Percentiles rank a stretch among this genome's conserved stretches.
phyloP scores from a whole-genome alignment of 2,329 filamentous ascomycete genomes.

The Endoconidiophora polonica region DNA sequence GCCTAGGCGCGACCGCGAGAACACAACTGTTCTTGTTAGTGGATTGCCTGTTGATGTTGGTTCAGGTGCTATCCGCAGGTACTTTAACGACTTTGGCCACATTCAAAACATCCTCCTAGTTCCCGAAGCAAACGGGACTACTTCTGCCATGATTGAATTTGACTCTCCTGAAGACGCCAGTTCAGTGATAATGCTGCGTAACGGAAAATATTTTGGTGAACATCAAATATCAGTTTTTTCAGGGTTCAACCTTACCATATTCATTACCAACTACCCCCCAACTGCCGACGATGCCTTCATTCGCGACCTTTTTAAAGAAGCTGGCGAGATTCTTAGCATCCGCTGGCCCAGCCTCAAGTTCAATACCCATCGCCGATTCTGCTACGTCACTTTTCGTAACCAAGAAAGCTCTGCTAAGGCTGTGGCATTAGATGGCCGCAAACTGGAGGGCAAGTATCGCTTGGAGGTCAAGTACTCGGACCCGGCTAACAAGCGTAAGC shows the following conservation, averaged over 20 bases:
- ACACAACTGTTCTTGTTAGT: conserved; percentile 67
- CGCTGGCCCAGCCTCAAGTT: conserved; percentile 84
- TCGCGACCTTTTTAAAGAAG: conserved; percentile 50
- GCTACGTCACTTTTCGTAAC: conserved; percentile 79
- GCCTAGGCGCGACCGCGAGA: conserved; percentile 72
- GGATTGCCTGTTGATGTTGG: conserved; percentile 56
- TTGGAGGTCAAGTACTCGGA: conserved; percentile 73
- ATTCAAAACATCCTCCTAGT: conserved; percentile 63
- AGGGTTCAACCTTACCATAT: conserved; percentile 67
- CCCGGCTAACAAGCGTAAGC: conserved; percentile 58
- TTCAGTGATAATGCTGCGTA: conserved; percentile 65
- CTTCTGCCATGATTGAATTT: conserved; percentile 73
- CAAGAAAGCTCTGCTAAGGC: conserved; percentile 52
- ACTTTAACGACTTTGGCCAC: conserved; percentile 79
- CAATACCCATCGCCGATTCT: conserved; percentile 80
- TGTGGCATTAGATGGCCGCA: conserved; percentile 49
- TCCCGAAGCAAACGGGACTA: conserved; percentile 41
- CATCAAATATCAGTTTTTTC: conserved; percentile 56
- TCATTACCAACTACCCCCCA: conserved; percentile 78
- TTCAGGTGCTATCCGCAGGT: conserved; percentile 63
- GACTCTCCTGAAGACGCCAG: conserved; percentile 62
- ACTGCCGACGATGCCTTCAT: conserved; percentile 56
- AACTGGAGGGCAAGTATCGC: conserved; percentile 50
- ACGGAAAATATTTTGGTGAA: conserved; percentile 64
- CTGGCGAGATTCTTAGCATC: conserved; percentile 69